Evolutionary conservation across 2,329 filamentous ascomycete species (phyloP), one percentile per base, ranked within the genome.

Genomic region (Exserohilum rostratum): DNA sequence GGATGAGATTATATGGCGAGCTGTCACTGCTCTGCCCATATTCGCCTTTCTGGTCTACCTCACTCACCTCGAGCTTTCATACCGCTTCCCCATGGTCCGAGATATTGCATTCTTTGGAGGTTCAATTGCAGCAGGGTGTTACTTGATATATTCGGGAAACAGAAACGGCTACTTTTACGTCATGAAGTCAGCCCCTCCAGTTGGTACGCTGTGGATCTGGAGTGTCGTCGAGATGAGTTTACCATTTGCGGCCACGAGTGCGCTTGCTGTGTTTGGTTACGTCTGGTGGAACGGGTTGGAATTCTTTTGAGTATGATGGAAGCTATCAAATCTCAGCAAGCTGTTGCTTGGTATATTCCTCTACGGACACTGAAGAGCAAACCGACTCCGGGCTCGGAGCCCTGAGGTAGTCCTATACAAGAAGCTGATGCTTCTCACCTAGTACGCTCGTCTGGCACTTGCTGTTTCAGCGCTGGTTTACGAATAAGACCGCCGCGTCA

Each of bases 141-240:
- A 91, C 74, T 80, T 97, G 58, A 87, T 98, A 44, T 81, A 90
- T 63, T 86, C 93, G 48, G 91, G 90, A 22, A 98, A 97, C 68
- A 83, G 80, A 27, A 85, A 87, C 61, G 86, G 88, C 4, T 98
- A 97, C 68, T 86, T 96, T 64, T 89, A 90, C 6, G 87, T 96
- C 17, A 93, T 98, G 91, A 96, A 96, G 79, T 87, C 86, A 60
- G 90, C 92, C 0, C 95, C 95, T n/a, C 87, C 92, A 5, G 74
- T 97, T 12, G 95, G 91, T 0, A 93, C 90, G 35, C 75, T 98
- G 15, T 98, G 93, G 93, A 84, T 98, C 4, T 98, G 93, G 92
- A 87, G 89, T 29, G 88, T 98, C 18, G 83, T 98, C 42, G 95
- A 99, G 78, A 83, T 97, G 77, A 83, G 91, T 50, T 78, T 96